Conservation (phyloP, 306 rosid species). For the apple (Malus domestica) region ASM211411v1 NC_041798.1:3197501-3198000, state of each 20-base stretch:
- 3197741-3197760: constrained; percentile 47
- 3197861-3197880: constrained; percentile 78
- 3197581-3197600: too few species aligned
- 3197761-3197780: constrained; percentile 13
- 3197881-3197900: constrained; percentile 82
- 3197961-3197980: constrained; percentile 33
- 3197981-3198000: constrained; percentile 69
- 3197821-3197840: constrained; percentile 24
- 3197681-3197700: neutral
- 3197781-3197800: constrained; percentile 15
- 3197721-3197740: constrained; percentile 32
- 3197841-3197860: constrained; percentile 95
- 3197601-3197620: too few species aligned
- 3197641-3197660: too few species aligned
- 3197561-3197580: too few species aligned
- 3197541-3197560: too few species aligned
- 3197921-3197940: constrained; percentile 62
- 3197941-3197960: constrained; percentile 65
- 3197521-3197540: too few species aligned
- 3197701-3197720: constrained; percentile 40
- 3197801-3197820: constrained; percentile 21
- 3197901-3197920: constrained; percentile 76
- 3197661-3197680: too few species aligned
- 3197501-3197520: neutral
- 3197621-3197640: too few species aligned